Evolutionary conservation across 495 filamentous ascomycete species (phyloP).

Genomic region (Chaetomium fimeti): DNA sequence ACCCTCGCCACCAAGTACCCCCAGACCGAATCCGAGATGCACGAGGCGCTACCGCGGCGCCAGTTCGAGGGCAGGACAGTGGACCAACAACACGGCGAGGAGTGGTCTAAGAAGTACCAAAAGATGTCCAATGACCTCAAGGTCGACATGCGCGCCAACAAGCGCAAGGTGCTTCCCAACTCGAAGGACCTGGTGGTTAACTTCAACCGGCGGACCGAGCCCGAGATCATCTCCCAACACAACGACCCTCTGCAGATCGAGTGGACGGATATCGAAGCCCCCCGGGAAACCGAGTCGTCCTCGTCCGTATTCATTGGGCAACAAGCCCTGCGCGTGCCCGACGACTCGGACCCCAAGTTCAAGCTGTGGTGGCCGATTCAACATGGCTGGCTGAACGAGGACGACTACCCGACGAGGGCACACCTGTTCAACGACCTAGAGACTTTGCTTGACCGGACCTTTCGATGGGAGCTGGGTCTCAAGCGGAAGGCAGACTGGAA

Average conservation of each 20-base stretch:
- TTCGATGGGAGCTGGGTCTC: slow-evolving; percentile 77
- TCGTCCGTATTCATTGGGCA: slow-evolving; percentile 78
- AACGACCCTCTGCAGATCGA: slow-evolving; percentile 91
- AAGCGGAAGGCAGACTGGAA: slow-evolving; percentile 75
- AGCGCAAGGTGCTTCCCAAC: slow-evolving; percentile 88
- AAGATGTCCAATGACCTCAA: slow-evolving; percentile 84
- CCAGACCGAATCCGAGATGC: slow-evolving; percentile 78
- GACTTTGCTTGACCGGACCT: slow-evolving; percentile 77
- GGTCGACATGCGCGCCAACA: slow-evolving; percentile 84
- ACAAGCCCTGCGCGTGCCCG: slow-evolving; percentile 78
- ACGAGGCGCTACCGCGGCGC: slow-evolving; percentile 85
- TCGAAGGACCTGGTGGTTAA: slow-evolving; percentile 92
- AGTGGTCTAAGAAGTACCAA: slow-evolving; percentile 74
- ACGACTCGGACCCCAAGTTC: slow-evolving; percentile 84
- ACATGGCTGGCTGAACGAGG: slow-evolving; percentile 84
- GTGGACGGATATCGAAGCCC: slow-evolving; percentile 78
- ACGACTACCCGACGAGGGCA: slow-evolving; percentile 74
- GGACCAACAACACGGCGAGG: slow-evolving; percentile 84
- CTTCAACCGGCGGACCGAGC: slow-evolving; percentile 76
- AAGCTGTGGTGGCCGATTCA: slow-evolving; percentile 89
- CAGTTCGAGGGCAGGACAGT: slow-evolving; percentile 66
- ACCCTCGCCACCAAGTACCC: slow-evolving; percentile 74
- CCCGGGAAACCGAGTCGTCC: slow-evolving; percentile 51
- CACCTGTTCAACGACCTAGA: slow-evolving; percentile 83
- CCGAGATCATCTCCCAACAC: slow-evolving; percentile 85